Conservation (phyloP, 768 basidiomycete genomes). For the Leccinellum luteum region DNA sequence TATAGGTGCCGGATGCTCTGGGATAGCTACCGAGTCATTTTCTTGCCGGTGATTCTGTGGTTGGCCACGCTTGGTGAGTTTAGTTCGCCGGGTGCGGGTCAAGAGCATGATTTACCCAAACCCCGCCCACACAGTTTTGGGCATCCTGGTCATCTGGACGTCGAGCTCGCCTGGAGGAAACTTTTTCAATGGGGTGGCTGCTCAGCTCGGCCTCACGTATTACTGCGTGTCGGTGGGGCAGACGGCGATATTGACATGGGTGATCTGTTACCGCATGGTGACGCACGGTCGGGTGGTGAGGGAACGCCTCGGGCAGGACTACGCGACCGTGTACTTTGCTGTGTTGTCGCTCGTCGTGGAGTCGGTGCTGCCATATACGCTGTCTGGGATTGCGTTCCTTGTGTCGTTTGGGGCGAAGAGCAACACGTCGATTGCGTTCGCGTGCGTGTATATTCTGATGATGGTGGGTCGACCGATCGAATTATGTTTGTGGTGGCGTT, state of each 20-base stretch:
- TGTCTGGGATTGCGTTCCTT: conserved; percentile 25
- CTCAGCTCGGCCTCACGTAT: conserved; percentile 19
- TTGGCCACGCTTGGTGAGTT: conserved; percentile 24
- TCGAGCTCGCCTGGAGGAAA: conserved; percentile 17
- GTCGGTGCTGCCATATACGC: conserved; percentile 26
- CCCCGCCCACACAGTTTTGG: conserved; percentile 13
- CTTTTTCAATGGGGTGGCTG: conserved; percentile 16
- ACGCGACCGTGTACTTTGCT: conserved; percentile 20
- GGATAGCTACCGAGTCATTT: conserved; percentile 12
- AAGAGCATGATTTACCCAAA: not conserved
- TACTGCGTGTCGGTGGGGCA: conserved; percentile 18
- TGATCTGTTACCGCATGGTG: conserved; percentile 20
- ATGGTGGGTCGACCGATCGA: conserved; percentile 15
- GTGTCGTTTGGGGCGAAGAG: conserved; percentile 20
- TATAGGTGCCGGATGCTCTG: conserved; percentile 39
- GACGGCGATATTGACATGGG: conserved; percentile 20
- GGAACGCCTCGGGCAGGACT: conserved; percentile 17
- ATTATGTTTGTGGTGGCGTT: not conserved
- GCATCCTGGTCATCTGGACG: conserved; percentile 11
- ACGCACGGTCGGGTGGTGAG: conserved; percentile 10
- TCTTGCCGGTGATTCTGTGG: conserved; percentile 25
- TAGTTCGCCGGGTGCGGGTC: not conserved
- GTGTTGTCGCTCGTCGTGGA: conserved; percentile 19
- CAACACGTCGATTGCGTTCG: conserved; percentile 11
- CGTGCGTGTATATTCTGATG: conserved; percentile 21